Evolutionary conservation across 2,329 filamentous ascomycete species (phyloP), one percentile per base, ranked within the genome.

Genomic region (Sporothrix phasma): DNA sequence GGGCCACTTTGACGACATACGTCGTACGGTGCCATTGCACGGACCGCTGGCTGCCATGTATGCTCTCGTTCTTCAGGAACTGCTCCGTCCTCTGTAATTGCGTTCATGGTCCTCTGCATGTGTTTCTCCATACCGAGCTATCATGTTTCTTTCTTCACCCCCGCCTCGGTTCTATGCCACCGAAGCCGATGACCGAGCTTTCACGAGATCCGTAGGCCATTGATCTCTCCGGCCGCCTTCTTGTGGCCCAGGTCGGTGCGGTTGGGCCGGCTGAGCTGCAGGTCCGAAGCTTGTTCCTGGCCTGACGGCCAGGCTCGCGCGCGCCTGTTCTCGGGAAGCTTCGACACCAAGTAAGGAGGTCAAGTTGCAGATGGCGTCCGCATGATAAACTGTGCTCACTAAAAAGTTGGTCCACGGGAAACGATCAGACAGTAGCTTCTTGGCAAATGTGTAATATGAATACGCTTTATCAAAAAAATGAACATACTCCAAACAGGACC

Each of bases 261-360:
- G 19, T 19, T 60, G 24, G 45, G 56, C 41, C 56, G 56, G 56
- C 56, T 46, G 56, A 60, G 56, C 24, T 60, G 10, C 39, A 60
- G n/a, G 39, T 58, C 5, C 19, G 17, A 60, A 46, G 56, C 17
- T 58, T 43, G 5, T 41, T 4, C 13, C 1, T 10, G n/a, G 15
- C 22, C 19, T 11, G 6, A 22, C 7, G 47, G 34, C 7, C 6
- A 31, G 47, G 26, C 34, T 46, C 39, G 56, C 56, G 56, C 56
- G 56, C 56, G 56, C 24, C 13, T 60, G 56, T 60, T 60, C 26
- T 45, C 39, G 56, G 39, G 56, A 60, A 56, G 15, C 49, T 26
- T 13, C 11, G 29, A 15, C 6, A 43, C 6, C 2, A n/a, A 43
- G 17, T 4, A 22, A 24, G 45, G 13, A 11, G 19, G 4, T 3